Base-by-base conservation (phyloP, 768 basidiomycete species). In the Auricularia heimuer region DNA sequence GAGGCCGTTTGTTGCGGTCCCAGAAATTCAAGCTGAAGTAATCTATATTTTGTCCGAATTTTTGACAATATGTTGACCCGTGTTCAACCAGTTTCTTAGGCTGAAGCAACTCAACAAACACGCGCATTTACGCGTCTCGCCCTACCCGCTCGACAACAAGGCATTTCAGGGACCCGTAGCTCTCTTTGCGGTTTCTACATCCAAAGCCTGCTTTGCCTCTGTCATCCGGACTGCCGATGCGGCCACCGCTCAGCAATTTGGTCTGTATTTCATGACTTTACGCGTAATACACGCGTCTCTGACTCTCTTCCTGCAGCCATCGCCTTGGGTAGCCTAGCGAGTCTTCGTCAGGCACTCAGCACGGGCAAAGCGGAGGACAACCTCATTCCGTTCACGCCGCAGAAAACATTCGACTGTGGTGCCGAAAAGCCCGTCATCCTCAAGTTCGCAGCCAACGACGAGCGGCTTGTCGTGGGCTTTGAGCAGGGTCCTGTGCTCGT, bases 201-300 rank as follows among this genome's bases (percentile, higher is more conserved):
- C 77, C 12, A 81, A 77, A 67, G 86, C 84, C 35, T 91, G 85
- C 84, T 92, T 91, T 73, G 86, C 83, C 58, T 87, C 88, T 37
- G 81, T 83, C 10, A 79, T 74, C 54, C 74, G 76, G 45, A 75
- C 75, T 61, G 70, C 74, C 63, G 67, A 61, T 56, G 72, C 62
- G 68, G 74, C 65, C 77, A 76, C 83, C 83, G 64, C 54, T 78
- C 67, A 39, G 7, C 24, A 35, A 12, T 62, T 47, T 11, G 58
- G 63, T 42, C 58, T 44, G 62, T 62, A 63, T 60, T 21, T 21
- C 24, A 24, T 11, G 61, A 63, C 44, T 54, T 29, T 62, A 35
- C 35, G 37, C 58, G 21, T 42, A 7, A 8, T 4, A 42, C 8
- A 42, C 39, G 39, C 8, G 8, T 14, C 0, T 8, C 39, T 42